Evolutionary conservation across 129 eudicot genomes (phyloP).

Genomic region (Flaveria brownii): DNA sequence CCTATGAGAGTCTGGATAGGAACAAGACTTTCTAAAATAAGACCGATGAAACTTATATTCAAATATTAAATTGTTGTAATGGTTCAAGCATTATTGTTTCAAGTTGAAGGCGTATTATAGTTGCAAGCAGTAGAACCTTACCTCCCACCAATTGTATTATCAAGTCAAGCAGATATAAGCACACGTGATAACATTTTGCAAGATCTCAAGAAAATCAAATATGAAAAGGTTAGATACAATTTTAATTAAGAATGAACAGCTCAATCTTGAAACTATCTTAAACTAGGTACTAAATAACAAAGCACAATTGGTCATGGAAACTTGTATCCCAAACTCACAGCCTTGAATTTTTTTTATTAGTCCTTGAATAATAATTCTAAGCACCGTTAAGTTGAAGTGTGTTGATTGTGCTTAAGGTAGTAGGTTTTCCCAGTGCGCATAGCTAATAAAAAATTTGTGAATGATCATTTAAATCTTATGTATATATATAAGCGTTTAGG

Average conservation of each 20-base stretch:
- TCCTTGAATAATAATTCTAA: not conserved
- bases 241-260: not conserved
- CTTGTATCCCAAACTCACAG: not conserved
- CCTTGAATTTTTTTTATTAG: not conserved
- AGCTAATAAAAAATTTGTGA: not conserved
- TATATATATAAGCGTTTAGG: not conserved
- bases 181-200: not conserved
- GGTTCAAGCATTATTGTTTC: not conserved
- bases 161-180: not conserved
- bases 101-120: not conserved
- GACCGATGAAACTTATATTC: not conserved
- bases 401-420: not conserved
- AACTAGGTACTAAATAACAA: conserved; percentile 2
- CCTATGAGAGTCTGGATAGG: not conserved
- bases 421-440: not conserved
- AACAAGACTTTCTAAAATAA: not conserved
- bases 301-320: too few species aligned
- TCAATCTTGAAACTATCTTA: not conserved
- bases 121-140: not conserved
- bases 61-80: not conserved
- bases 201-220: not conserved
- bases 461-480: not conserved
- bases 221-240: not conserved
- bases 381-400: not conserved
- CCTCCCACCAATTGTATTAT: not conserved